Conservation (phyloP, 345 rosid species). For the Moricandia arvensis region DNA sequence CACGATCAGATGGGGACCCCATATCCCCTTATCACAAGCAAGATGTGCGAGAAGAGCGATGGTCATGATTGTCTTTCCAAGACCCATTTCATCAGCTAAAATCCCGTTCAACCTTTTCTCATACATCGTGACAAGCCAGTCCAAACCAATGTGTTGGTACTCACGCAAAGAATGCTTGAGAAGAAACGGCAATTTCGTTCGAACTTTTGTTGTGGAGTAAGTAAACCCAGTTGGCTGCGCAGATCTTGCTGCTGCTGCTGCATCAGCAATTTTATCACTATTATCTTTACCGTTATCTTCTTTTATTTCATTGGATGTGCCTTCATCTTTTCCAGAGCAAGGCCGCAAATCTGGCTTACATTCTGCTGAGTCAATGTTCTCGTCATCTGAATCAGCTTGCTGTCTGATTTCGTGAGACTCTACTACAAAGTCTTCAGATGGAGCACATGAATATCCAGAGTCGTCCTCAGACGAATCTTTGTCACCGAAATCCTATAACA, state of each 20-base stretch:
- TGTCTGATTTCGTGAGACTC: slow-evolving; percentile 46
- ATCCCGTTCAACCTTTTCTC: slow-evolving; percentile 98
- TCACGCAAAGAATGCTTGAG: slow-evolving; percentile 96
- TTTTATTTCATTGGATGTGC: slow-evolving; percentile 37
- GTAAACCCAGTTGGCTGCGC: slow-evolving; percentile 99
- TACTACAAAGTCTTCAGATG: slow-evolving; percentile 52
- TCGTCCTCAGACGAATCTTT: slow-evolving; percentile 67
- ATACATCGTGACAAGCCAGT: slow-evolving; percentile 99
- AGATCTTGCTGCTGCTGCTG: slow-evolving; percentile 98
- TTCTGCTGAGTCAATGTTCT: slow-evolving; percentile 42
- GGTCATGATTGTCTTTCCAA: slow-evolving; percentile 99
- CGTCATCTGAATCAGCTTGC: slow-evolving; percentile 44
- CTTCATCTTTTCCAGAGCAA: slow-evolving; percentile 41
- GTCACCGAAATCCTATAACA: slow-evolving; percentile 56
- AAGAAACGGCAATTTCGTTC: slow-evolving; percentile 96
- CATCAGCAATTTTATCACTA: slow-evolving; percentile 85
- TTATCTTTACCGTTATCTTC: slow-evolving; percentile 47
- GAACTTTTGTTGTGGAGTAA: slow-evolving; percentile 89
- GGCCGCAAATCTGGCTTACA: slow-evolving; percentile 35
- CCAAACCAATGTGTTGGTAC: slow-evolving; percentile 98
- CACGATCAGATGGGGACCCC: slow-evolving; percentile 99
- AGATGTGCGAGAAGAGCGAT: slow-evolving; percentile 97
- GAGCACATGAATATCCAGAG: slow-evolving; percentile 61
- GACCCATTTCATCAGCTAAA: slow-evolving; percentile 99
- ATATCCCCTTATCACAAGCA: slow-evolving; percentile 98